Evolutionary conservation across 805 yeast genomes (phyloP), one percentile per base, ranked within the genome.

Genomic region (Candida patagonica): DNA sequence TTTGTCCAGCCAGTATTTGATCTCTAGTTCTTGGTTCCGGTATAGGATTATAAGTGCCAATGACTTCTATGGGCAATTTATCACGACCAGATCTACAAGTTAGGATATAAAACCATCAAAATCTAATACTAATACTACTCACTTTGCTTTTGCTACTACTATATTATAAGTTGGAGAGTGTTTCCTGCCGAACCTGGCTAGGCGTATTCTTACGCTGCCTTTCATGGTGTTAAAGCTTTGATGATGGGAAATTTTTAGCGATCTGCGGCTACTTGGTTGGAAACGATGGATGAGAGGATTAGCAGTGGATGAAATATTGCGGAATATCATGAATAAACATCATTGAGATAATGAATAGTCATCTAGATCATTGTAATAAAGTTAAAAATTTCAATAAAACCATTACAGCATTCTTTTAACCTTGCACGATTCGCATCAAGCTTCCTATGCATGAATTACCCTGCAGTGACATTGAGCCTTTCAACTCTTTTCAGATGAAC

Each of bases 161-260:
- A 92, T 87, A 62, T 92, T 92, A 67, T 86, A 92, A 2, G 82
- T 67, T 0, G 98, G 98, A 46, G 76, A 78, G 59, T 80, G 80
- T 51, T 71, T 79, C 60, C 96, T 76, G 26, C 98, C 98, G 63
- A 89, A 87, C 47, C 96, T 71, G 36, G 96, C 94, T 43, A 92
- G 68, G 57, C 97, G 75, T 55, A 92, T 86, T 61, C 92, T 76
- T 24, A 88, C 84, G 24, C 81, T 68, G 27, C 89, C 87, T 51
- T 77, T 77, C 71, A 73, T 74, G 31, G 15, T 39, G 23, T 25
- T 12, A 13, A 26, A 30, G 12, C 24, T 24, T 31, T 31, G 22
- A 20, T n/a, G 16, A 20, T 31, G 17, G 22, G 12, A 13, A 21
- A n/a, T 33, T 25, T 25, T 25, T 25, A 9, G 9, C 12, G 26